Conservation (phyloP, 78 protist genomes). For the Protostelium mycophagum region DNA sequence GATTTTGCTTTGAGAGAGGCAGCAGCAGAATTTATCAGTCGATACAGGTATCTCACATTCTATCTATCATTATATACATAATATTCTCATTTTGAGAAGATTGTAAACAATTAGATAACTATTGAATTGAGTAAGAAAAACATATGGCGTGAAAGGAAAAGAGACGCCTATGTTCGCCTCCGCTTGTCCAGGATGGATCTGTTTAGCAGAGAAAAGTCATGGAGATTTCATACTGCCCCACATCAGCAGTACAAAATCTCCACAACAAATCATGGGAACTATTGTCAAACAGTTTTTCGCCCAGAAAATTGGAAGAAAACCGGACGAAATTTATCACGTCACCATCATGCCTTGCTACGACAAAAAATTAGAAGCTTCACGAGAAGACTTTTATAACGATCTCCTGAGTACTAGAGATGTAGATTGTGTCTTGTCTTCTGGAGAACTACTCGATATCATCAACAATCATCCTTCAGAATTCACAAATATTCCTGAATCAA, state of each 20-base stretch:
- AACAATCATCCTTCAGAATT: conserved; percentile 31
- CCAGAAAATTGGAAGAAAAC: background rate
- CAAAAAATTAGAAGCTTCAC: conserved; percentile 92
- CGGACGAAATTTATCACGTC: conserved; percentile 69
- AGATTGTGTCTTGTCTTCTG: conserved; percentile 73
- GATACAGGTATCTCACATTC: no score
- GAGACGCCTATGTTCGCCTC: conserved; percentile 75
- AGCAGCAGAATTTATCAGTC: conserved; percentile 54
- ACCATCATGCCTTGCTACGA: conserved; percentile 97
- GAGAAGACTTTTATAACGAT: conserved; percentile 79
- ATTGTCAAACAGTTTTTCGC: conserved; percentile 70
- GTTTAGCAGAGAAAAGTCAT: conserved; percentile 93
- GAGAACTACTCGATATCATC: conserved; percentile 72
- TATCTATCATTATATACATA: no score
- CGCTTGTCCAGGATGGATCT: conserved; percentile 93
- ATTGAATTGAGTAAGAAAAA: background rate
- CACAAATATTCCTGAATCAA: background rate
- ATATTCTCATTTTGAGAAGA: background rate
- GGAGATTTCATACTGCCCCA: conserved; percentile 72
- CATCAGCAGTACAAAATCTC: conserved; percentile 78
- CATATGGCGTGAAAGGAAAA: background rate
- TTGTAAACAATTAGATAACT: conserved; percentile 4
- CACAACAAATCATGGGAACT: conserved; percentile 92
- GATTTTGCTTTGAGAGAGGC: conserved; percentile 73
- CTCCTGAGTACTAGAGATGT: conserved; percentile 43